Evolutionary conservation across 768 basidiomycete genomes (phyloP), one percentile per base, ranked within the genome.

Genomic region (Auricularia sp.): DNA sequence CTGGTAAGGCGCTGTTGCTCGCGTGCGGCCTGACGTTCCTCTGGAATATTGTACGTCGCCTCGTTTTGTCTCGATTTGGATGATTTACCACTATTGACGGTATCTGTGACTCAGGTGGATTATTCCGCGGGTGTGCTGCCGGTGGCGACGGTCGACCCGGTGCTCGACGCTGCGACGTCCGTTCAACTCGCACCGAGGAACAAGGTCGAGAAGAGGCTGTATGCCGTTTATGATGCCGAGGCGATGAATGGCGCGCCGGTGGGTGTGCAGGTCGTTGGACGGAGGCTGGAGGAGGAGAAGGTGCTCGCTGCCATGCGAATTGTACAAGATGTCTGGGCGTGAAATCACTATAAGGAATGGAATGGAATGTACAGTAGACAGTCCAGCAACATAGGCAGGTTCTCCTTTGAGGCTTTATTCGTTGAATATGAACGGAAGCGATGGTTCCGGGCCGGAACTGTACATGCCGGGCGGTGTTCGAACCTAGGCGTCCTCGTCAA

Each of bases 251-350:
- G 87, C 6, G 74, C 88, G 3, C 87, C 88, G 0, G 70, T 90
- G 1, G 85, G 86, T 1, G 82, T 88, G 11, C 87, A 90, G 70
- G 72, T 90, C 36, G 78, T 83, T 1, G 87, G 86, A 1, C 74
- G 80, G 56, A 75, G 84, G 51, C 77, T 87, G 47, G 84, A 88
- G 71, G 89, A 90, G 73, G 89, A 91, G 73, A 85, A 85, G 69
- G 87, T 87, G 2, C 67, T 90, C 6, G 83, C 84, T 69, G 86
- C 83, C 2, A 88, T 88, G 84, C 82, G 83, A 68, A 77, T 88
- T 5, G 75, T 87, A 60, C 64, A 66, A 16, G 61, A 53, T 11
- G 68, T 70, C 14, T 60, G 71, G 7, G 12, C 7, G 39, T 42
- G 39, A 42, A 42, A 14, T 7, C 39, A 14, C 8, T 7, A 2